Conservation (phyloP, 176 grass and related monocot species). For the maize (Zea mays) region DNA sequence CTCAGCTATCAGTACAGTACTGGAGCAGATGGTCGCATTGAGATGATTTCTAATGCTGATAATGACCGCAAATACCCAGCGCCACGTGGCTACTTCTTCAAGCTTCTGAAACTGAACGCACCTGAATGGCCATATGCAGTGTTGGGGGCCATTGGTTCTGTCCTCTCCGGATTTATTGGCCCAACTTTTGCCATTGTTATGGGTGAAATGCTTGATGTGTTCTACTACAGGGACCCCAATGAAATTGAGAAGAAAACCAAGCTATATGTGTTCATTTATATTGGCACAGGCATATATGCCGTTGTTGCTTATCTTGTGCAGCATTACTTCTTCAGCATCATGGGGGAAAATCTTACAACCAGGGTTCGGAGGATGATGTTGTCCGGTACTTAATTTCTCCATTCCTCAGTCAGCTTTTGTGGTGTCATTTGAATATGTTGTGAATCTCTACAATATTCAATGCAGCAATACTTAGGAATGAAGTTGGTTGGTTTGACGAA, state of each 20-base stretch:
- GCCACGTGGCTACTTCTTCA: constrained; percentile 92
- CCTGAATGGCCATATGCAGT: constrained; percentile 96
- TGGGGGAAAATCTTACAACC: constrained; percentile 99
- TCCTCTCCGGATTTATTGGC: constrained; percentile 89
- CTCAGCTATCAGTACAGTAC: constrained; percentile 98
- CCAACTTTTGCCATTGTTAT: constrained; percentile 97
- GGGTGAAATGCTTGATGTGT: constrained; percentile 94
- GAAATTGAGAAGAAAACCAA: constrained; percentile 91
- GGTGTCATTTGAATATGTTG: constrained; percentile 9
- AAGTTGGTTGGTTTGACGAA: constrained; percentile 97
- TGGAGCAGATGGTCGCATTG: constrained; percentile 91
- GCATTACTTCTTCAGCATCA: constrained; percentile 99
- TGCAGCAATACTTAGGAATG: constrained; percentile 94
- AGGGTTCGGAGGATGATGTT: constrained; percentile 97
- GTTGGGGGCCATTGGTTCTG: constrained; percentile 82
- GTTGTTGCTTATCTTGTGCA: constrained; percentile 88
- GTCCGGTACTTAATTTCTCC: constrained; percentile 54
- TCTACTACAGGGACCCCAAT: constrained; percentile 82
- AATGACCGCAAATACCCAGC: constrained; percentile 93
- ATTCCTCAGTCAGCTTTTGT: not conserved
- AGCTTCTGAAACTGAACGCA: constrained; percentile 92
- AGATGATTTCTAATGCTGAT: constrained; percentile 92
- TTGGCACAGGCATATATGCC: constrained; percentile 89
- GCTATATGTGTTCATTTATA: constrained; percentile 93
- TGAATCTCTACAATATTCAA: constrained; percentile 12